phyloP scores from a whole-genome alignment of 306 rosid genomes.

The Dalbergia oliveri region DNA sequence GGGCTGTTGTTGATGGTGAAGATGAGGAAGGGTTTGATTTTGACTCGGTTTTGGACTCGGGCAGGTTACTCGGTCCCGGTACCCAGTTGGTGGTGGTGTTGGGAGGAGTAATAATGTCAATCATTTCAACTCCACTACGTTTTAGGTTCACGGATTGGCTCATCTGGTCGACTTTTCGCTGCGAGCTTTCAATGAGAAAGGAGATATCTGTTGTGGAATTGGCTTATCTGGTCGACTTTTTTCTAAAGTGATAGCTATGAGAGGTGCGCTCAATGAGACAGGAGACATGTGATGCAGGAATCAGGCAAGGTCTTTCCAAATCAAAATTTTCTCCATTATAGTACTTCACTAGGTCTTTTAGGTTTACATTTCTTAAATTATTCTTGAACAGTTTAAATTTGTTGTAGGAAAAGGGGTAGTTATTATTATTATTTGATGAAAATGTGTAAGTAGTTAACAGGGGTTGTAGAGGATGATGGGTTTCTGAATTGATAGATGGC shows the following conservation, averaged over 20 bases:
- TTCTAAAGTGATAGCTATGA: too few species aligned
- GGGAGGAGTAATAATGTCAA: conserved; percentile 47
- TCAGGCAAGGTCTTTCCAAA: background rate
- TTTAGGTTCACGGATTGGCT: conserved; percentile 46
- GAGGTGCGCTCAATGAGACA: too few species aligned
- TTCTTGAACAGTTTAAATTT: conserved; percentile 18
- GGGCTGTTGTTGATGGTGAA: conserved; percentile 56
- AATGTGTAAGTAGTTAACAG: conserved; percentile 5
- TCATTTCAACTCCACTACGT: conserved; percentile 59
- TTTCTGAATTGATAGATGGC: conserved; percentile 10
- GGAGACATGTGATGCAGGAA: background rate
- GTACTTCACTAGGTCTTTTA: conserved; percentile 1
- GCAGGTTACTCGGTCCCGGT: conserved; percentile 53
- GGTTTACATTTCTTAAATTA: conserved; percentile 4
- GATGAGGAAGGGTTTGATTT: conserved; percentile 40
- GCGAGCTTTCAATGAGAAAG: too few species aligned
- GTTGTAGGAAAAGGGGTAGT: conserved; percentile 18
- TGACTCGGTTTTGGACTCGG: conserved; percentile 47
- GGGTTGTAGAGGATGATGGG: conserved; percentile 14
- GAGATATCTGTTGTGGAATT: too few species aligned
- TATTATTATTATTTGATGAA: conserved; percentile 15
- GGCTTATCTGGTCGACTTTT: too few species aligned
- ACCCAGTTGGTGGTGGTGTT: conserved; percentile 49
- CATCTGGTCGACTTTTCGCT: background rate
- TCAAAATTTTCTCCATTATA: background rate